Percentiles rank a stretch among this genome's conserved stretches.
Evolutionary conservation across 495 filamentous ascomycete species (phyloP).

Genomic region (Penicillium cosmopolitanum): DNA sequence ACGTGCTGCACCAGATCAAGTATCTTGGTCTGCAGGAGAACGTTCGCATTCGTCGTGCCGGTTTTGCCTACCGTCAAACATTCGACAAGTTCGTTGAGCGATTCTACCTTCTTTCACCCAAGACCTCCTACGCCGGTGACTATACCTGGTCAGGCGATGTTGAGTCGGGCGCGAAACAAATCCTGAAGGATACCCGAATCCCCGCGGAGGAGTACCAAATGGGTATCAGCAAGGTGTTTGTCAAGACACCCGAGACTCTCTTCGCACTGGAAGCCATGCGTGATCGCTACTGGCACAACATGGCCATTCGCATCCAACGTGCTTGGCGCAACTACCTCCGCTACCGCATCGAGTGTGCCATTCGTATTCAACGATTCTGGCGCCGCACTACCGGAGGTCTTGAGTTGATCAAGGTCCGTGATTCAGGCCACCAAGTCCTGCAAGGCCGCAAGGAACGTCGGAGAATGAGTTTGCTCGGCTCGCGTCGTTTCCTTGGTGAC

Average conservation of each 20-base stretch:
- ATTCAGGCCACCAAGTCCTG: conserved; percentile 85
- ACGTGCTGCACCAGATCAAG: conserved; percentile 98
- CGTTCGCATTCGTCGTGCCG: conserved; percentile 93
- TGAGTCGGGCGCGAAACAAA: conserved; percentile 86
- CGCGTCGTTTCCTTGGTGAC: conserved; percentile 90
- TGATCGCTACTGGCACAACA: conserved; percentile 98
- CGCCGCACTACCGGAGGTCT: conserved; percentile 84
- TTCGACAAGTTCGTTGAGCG: conserved; percentile 99
- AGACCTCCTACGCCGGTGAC: conserved; percentile 93
- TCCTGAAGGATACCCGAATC: conserved; percentile 94
- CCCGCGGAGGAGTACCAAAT: conserved; percentile 95
- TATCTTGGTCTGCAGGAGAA: conserved; percentile 99
- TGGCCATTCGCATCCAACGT: conserved; percentile 96
- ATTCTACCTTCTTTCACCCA: conserved; percentile 93
- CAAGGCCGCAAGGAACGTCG: conserved; percentile 87
- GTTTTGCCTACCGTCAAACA: conserved; percentile 96
- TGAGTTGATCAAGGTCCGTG: conserved; percentile 84
- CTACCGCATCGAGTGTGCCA: conserved; percentile 90
- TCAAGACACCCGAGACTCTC: conserved; percentile 97
- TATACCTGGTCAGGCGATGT: conserved; percentile 93
- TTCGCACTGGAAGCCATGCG: conserved; percentile 98
- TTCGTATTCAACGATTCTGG: conserved; percentile 94
- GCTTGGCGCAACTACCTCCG: conserved; percentile 96
- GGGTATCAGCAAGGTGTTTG: conserved; percentile 95
- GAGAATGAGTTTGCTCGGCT: conserved; percentile 87